Evolutionary conservation across 768 basidiomycete genomes (phyloP).

Genomic region (Mycena epipterygia): DNA sequence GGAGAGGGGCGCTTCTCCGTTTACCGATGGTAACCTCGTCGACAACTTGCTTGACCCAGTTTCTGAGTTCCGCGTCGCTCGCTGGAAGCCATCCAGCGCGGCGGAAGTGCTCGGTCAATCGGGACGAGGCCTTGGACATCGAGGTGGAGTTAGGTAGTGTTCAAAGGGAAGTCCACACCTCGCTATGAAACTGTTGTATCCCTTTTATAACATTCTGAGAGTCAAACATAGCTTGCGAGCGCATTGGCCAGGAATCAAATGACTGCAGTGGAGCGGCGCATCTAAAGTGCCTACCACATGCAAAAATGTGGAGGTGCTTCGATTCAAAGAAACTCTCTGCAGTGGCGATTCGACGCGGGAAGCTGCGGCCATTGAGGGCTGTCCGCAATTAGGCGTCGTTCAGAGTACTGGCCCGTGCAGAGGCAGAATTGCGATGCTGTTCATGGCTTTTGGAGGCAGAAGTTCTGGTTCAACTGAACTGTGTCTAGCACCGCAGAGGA

Average conservation of each 20-base stretch:
- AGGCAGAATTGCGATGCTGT: no score
- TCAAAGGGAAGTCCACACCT: no score
- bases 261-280: neutral
- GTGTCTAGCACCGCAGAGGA: no score
- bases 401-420: neutral
- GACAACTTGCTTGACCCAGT: constrained; percentile 20
- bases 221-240: neutral
- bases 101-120: neutral
- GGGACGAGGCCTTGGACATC: neutral
- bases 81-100: constrained; percentile 25
- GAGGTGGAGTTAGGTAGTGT: neutral
- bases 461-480: no score
- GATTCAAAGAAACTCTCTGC: neutral
- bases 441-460: no score
- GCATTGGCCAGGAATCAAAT: neutral
- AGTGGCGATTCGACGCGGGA: constrained; percentile 1
- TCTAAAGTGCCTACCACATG: neutral
- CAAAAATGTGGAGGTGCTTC: neutral
- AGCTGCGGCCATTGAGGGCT: neutral
- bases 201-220: no score
- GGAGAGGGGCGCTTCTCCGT: neutral
- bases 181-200: no score
- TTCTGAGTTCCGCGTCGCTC: neutral
- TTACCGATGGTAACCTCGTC: neutral
- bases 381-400: neutral